These are phyloP conservation scores for Heliosperma pusillum DNA, from an alignment of 148 eudicot species.

Conservation along the genomic window DNA sequence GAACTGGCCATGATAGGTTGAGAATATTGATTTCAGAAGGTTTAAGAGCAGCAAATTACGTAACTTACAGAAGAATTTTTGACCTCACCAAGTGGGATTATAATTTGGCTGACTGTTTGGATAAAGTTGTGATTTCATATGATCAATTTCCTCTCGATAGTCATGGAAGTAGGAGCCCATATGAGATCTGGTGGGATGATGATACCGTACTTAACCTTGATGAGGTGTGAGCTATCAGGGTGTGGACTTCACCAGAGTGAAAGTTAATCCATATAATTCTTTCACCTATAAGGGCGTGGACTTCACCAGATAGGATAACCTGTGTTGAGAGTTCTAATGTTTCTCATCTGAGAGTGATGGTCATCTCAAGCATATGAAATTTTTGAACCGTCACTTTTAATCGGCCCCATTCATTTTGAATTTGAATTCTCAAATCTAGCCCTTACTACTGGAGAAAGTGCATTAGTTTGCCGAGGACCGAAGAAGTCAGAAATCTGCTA, in stretches of 20 bases:
- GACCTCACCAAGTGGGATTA: constrained; percentile 50
- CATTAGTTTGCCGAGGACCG: neutral
- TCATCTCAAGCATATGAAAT: neutral
- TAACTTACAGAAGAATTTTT: constrained; percentile 54
- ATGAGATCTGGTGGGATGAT: constrained; percentile 64
- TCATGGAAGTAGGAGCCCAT: constrained; percentile 26
- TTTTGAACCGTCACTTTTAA: neutral
- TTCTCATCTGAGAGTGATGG: neutral
- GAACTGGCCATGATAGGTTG: constrained; percentile 30
- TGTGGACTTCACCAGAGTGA: no score
- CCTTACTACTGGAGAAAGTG: neutral
- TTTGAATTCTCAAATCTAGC: neutral
- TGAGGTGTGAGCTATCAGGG: constrained; percentile 44
- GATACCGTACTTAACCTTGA: constrained; percentile 69
- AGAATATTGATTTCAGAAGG: constrained; percentile 59
- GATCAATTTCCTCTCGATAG: constrained; percentile 31
- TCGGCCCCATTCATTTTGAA: neutral
- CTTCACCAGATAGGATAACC: neutral
- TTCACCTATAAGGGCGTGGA: neutral
- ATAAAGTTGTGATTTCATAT: constrained; percentile 40
- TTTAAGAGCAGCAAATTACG: constrained; percentile 52
- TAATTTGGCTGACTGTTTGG: constrained; percentile 69
- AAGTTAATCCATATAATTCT: neutral
- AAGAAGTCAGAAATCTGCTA: neutral
- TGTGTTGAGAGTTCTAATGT: neutral